These are phyloP conservation scores for Dujonia santamariae DNA, from an alignment of 1,139 yeast genomes.

Conservation along the genomic window DNA sequence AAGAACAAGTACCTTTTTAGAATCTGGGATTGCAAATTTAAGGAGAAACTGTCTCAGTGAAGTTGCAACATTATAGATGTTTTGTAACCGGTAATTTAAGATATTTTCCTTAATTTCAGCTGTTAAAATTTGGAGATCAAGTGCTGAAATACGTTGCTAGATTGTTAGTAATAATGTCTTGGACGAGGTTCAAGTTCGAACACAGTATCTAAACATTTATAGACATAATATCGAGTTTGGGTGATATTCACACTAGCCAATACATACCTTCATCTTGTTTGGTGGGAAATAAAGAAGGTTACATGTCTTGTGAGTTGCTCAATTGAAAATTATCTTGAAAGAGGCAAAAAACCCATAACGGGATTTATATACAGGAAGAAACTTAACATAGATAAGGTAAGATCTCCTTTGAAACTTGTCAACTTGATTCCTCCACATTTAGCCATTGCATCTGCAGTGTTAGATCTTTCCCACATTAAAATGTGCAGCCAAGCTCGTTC, in stretches of 20 bases:
- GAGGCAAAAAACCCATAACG: too few species aligned
- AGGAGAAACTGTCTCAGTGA: conserved; percentile 73
- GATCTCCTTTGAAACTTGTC: conserved; percentile 86
- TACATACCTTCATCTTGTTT: too few species aligned
- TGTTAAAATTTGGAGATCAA: conserved; percentile 73
- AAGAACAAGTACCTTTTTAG: conserved; percentile 68
- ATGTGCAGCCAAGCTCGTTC: conserved; percentile 92
- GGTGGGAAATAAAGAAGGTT: too few species aligned
- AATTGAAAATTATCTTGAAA: too few species aligned
- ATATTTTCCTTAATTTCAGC: conserved; percentile 59
- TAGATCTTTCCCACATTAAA: conserved; percentile 70
- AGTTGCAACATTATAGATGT: conserved; percentile 77
- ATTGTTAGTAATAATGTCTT: conserved; percentile 1
- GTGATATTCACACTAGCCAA: not conserved
- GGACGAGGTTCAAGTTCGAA: too few species aligned
- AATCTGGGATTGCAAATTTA: conserved; percentile 81
- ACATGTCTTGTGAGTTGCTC: too few species aligned
- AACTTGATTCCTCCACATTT: conserved; percentile 82
- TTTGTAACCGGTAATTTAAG: conserved; percentile 70
- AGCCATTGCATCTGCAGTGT: conserved; percentile 46
- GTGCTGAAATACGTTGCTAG: conserved; percentile 81
- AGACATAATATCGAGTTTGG: not conserved
- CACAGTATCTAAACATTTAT: too few species aligned
- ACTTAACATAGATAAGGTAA: too few species aligned
- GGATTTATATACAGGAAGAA: too few species aligned